Evolutionary conservation across 2,329 filamentous ascomycete species (phyloP), one percentile per base, ranked within the genome.

Genomic region (Pestalotiopsis sp.): DNA sequence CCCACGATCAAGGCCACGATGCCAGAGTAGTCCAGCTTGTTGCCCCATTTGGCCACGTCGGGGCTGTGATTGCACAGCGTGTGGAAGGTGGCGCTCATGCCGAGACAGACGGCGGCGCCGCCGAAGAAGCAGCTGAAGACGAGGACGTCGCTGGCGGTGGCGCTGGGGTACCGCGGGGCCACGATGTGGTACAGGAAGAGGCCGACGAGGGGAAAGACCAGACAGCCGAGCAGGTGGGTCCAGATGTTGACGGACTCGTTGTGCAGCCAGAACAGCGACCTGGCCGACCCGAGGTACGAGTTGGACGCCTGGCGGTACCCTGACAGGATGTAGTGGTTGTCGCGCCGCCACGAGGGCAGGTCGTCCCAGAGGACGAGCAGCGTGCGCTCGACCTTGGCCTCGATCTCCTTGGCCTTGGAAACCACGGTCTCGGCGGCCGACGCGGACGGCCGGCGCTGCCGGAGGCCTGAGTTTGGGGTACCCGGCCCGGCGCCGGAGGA

Each of bases 1-100:
- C 96, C 96, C 73, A 95, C 93, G 69, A 98, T 98, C 73, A 99
- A 83, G 63, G 91, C 89, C 38, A 98, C 93, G 74, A 99, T 99
- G 6, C 96, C 96, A 4, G 95, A 89, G 78, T 99, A 98, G 78
- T 99, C 96, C 68, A 98, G 83, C 79, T 97, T 93, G 79, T 98
- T 98, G 12, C 95, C 95, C 84, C 94, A 93, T 70, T 89, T 91
- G 2, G 92, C 90, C 14, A 98, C 93, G 1, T 82, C 81, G 49
- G 90, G 88, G 20, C 93, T 96, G 80, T 99, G 96, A 73, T 98
- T 97, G 25, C 87, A 90, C 62, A 98, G 87, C 2, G 93, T 88
- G 78, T 99, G 96, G 78, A 91, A 99, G 2, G 91, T 92, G 4
- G 94, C 92, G 73, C 92, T 94, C 90, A 95, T 93, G 25, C 92